phyloP scores from a whole-genome alignment of 331 rosid species.

The Ulmus americana region DNA sequence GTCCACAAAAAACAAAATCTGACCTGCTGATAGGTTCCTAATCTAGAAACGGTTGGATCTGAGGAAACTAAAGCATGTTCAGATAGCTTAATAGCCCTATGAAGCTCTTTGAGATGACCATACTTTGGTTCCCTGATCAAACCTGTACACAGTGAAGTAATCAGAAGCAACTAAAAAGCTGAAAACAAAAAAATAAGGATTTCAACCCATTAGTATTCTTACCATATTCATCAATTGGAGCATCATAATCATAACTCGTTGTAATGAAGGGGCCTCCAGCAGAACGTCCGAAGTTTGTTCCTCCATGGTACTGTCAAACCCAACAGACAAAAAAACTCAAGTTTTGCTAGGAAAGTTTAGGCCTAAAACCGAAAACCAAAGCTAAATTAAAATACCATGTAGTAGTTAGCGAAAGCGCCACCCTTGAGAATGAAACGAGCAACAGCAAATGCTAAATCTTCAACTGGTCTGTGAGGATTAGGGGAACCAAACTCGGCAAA shows the following conservation, averaged over 20 bases:
- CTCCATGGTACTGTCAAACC: slow-evolving; percentile 82
- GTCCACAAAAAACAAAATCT: slow-evolving; percentile 9
- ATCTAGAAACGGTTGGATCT: slow-evolving; percentile 54
- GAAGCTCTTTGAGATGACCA: slow-evolving; percentile 75
- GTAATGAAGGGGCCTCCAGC: slow-evolving; percentile 97
- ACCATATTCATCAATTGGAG: slow-evolving; percentile 97
- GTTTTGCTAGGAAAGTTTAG: not conserved
- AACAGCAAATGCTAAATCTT: slow-evolving; percentile 88
- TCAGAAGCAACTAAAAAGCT: slow-evolving; percentile 9
- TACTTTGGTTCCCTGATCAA: slow-evolving; percentile 85
- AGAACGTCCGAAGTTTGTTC: slow-evolving; percentile 94
- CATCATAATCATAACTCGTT: slow-evolving; percentile 92
- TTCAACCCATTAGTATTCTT: slow-evolving; percentile 20
- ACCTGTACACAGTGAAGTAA: slow-evolving; percentile 41
- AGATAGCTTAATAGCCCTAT: slow-evolving; percentile 64
- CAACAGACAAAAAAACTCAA: slow-evolving; percentile 17
- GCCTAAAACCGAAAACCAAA: not conserved
- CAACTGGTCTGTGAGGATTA: slow-evolving; percentile 62
- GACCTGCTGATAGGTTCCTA: slow-evolving; percentile 77
- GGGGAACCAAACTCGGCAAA: slow-evolving; percentile 87
- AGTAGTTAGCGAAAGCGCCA: slow-evolving; percentile 75
- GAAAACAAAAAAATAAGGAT: not conserved
- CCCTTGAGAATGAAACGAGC: slow-evolving; percentile 87
- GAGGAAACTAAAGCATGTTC: slow-evolving; percentile 77
- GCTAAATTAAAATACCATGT: slow-evolving; percentile 66